These are phyloP conservation scores for Leptographium lundbergii DNA, from an alignment of 2,329 filamentous ascomycete species.

Conservation along the genomic window DNA sequence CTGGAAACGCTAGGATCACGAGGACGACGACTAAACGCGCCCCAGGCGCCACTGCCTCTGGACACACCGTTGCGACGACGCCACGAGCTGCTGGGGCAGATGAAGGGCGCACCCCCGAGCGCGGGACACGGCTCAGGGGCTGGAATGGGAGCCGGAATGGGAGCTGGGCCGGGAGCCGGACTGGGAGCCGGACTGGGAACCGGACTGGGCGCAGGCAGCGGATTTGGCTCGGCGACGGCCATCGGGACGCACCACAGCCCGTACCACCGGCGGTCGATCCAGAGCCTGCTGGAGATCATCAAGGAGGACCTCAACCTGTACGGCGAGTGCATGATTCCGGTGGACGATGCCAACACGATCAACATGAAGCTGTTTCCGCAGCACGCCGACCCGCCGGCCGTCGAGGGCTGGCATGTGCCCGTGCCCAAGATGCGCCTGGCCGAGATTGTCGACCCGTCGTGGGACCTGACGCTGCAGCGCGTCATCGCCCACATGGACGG, in stretches of 20 bases:
- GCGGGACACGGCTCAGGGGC: neutral
- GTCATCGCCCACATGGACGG: conserved; percentile 84
- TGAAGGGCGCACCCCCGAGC: neutral
- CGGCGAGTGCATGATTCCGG: conserved; percentile 96
- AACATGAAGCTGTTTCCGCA: conserved; percentile 93
- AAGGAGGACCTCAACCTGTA: conserved; percentile 91
- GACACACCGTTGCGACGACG: neutral
- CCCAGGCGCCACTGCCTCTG: neutral
- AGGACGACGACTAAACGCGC: neutral
- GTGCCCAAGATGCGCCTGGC: conserved; percentile 56
- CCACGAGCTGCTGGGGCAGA: neutral
- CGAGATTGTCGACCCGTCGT: conserved; percentile 52
- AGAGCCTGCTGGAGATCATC: conserved; percentile 69
- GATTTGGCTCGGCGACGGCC: conserved; percentile 16
- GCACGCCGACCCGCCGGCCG: conserved; percentile 60
- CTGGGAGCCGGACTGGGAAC: neutral
- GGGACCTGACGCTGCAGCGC: conserved; percentile 65
- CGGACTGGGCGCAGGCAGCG: neutral
- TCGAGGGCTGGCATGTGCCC: conserved; percentile 85
- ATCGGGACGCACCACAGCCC: conserved; percentile 8
- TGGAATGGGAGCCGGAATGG: neutral
- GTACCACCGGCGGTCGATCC: conserved; percentile 50
- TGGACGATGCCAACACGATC: conserved; percentile 86
- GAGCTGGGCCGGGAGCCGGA: neutral
- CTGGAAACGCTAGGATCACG: neutral